Evolutionary conservation across 345 rosid species (phyloP).

Genomic region (Pistacia atlantica): DNA sequence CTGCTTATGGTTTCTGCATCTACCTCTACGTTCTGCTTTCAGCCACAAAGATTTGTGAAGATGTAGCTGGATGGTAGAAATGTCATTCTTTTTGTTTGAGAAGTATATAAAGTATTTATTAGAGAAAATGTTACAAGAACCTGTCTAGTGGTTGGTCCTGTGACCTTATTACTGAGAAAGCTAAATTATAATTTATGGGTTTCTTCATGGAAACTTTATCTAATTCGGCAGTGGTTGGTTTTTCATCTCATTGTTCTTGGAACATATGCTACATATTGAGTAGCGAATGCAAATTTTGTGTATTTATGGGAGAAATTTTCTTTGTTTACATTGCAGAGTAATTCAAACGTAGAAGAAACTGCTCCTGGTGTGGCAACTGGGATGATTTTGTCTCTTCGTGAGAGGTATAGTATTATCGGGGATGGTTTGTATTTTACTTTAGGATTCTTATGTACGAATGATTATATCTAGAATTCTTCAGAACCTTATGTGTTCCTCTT

Average conservation of each 20-base stretch:
- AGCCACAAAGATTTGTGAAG: not conserved
- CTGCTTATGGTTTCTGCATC: not conserved
- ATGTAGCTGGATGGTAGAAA: not conserved
- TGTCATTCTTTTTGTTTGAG: not conserved
- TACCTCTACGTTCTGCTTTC: not conserved
- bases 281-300: not conserved
- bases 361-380: constrained; percentile 77
- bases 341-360: constrained; percentile 70
- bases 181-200: too few relatives aligned
- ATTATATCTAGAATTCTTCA: not conserved
- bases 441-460: not conserved
- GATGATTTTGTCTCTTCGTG: constrained; percentile 87
- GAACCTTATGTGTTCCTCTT: constrained; percentile 13
- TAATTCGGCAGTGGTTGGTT: not conserved
- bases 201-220: not conserved
- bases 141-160: not conserved
- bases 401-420: constrained; percentile 51
- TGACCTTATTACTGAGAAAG: not conserved
- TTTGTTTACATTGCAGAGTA: constrained; percentile 42
- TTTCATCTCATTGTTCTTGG: not conserved
- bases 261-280: not conserved
- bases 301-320: not conserved
- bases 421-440: not conserved
- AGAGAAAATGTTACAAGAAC: not conserved
- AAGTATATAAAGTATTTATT: not conserved